These are phyloP conservation scores for Sugiyamaella qingdaonensis DNA, from an alignment of 805 yeast species.

Conservation along the genomic window DNA sequence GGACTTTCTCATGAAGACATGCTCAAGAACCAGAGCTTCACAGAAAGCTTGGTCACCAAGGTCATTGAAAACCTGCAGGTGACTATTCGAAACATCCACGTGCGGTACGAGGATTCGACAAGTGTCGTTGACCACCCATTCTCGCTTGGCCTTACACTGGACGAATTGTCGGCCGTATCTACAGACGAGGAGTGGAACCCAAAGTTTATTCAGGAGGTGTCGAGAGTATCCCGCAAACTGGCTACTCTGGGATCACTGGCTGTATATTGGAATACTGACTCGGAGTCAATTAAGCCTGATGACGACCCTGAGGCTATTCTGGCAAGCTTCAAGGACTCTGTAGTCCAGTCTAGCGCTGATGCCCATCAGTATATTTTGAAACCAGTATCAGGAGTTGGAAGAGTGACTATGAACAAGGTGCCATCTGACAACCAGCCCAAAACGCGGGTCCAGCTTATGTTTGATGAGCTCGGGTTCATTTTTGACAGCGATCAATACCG, in stretches of 20 bases:
- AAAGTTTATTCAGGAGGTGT: slow-evolving; percentile 70
- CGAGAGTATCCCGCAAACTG: slow-evolving; percentile 66
- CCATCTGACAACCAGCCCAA: slow-evolving; percentile 52
- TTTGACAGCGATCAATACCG: slow-evolving; percentile 82
- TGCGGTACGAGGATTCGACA: slow-evolving; percentile 81
- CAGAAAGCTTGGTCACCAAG: slow-evolving; percentile 82
- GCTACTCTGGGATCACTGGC: slow-evolving; percentile 70
- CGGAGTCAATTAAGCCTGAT: slow-evolving; percentile 43
- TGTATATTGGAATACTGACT: slow-evolving; percentile 78
- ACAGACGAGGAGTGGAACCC: slow-evolving; percentile 84
- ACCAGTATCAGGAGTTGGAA: slow-evolving; percentile 89
- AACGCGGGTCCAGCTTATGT: slow-evolving; percentile 66
- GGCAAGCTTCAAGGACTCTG: slow-evolving; percentile 38
- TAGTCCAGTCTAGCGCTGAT: slow-evolving; percentile 12
- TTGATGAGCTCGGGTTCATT: slow-evolving; percentile 85
- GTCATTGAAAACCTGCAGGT: slow-evolving; percentile 90
- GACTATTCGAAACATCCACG: slow-evolving; percentile 84
- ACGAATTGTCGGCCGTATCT: slow-evolving; percentile 87
- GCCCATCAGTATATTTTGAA: slow-evolving; percentile 47
- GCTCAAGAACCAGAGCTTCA: slow-evolving; percentile 69
- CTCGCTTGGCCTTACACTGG: slow-evolving; percentile 75
- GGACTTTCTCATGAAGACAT: slow-evolving; percentile 29
- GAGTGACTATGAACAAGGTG: slow-evolving; percentile 67
- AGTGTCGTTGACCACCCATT: slow-evolving; percentile 67
- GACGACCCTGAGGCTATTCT: slow-evolving; percentile 30